Conservation (phyloP, 2,329 filamentous ascomycete genomes). For the Colletotrichum lindemuthianum region DNA sequence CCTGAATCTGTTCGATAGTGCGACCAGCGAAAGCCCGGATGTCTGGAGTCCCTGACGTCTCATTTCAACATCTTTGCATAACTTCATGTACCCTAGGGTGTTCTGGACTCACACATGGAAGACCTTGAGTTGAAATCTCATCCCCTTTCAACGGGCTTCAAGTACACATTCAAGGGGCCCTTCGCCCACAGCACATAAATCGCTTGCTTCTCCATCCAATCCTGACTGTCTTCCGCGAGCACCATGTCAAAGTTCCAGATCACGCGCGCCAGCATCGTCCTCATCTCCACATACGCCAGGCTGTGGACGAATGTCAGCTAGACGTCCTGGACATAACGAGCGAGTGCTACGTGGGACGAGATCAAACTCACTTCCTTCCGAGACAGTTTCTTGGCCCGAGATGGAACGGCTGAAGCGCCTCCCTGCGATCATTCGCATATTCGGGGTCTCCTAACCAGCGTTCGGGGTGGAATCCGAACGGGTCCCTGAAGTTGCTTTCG, state of each 20-base stretch:
- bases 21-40: conserved; percentile 40
- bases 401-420: conserved; percentile 43
- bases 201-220: conserved; percentile 46
- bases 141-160: conserved; percentile 21
- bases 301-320: conserved; percentile 23
- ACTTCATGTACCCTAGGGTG: neutral
- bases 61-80: neutral
- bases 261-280: conserved; percentile 55
- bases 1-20: conserved; percentile 34
- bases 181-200: conserved; percentile 25
- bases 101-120: no score
- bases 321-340: neutral
- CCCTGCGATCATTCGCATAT: conserved; percentile 39
- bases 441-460: conserved; percentile 44
- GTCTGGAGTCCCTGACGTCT: conserved; percentile 24
- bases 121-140: no score
- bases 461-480: conserved; percentile 56
- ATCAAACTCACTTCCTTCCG: conserved; percentile 44
- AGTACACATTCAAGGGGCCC: conserved; percentile 21
- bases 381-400: conserved; percentile 45
- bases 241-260: conserved; percentile 58
- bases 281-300: conserved; percentile 60
- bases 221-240: conserved; percentile 44
- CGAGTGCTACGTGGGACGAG: no score
- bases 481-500: conserved; percentile 52